Evolutionary conservation across 106 monocot species (phyloP).

Genomic region (Dioscorea zingiberensis): DNA sequence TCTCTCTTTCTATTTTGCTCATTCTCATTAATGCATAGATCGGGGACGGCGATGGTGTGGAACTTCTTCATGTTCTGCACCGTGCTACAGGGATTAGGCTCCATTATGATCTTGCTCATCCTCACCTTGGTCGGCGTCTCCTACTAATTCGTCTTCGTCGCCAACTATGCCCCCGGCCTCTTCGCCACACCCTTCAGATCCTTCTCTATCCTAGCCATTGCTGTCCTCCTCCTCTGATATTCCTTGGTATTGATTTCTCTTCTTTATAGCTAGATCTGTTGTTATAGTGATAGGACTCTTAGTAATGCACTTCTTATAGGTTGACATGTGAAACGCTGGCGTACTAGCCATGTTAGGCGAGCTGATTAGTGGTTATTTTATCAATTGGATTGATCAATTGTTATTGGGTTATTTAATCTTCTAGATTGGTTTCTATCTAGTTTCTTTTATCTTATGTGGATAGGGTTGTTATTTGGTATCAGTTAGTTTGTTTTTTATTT

Average conservation of each 20-base stretch:
- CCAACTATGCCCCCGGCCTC: conserved; percentile 75
- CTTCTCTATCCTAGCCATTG: conserved; percentile 32
- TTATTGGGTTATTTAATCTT: no score
- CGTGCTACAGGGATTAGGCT: conserved; percentile 78
- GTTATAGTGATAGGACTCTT: no score
- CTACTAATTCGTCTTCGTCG: conserved; percentile 87
- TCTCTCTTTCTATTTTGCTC: no score
- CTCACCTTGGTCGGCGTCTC: conserved; percentile 78
- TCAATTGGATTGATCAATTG: no score
- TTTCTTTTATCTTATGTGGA: no score
- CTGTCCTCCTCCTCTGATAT: conserved; percentile 67
- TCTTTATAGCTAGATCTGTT: not conserved
- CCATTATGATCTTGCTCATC: conserved; percentile 89
- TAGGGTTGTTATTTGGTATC: no score
- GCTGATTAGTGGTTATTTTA: no score
- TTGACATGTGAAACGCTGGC: no score
- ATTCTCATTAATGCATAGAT: conserved; percentile 62
- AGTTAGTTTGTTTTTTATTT: no score
- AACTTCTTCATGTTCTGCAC: conserved; percentile 98
- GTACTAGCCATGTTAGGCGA: no score
- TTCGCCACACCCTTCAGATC: conserved; percentile 23
- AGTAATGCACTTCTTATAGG: no score
- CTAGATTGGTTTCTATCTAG: no score
- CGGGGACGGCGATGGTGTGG: conserved; percentile 87
- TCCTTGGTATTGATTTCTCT: conserved; percentile 29